Conservation (phyloP, 2,329 filamentous ascomycete genomes). For the Penicillium concentricum region DNA sequence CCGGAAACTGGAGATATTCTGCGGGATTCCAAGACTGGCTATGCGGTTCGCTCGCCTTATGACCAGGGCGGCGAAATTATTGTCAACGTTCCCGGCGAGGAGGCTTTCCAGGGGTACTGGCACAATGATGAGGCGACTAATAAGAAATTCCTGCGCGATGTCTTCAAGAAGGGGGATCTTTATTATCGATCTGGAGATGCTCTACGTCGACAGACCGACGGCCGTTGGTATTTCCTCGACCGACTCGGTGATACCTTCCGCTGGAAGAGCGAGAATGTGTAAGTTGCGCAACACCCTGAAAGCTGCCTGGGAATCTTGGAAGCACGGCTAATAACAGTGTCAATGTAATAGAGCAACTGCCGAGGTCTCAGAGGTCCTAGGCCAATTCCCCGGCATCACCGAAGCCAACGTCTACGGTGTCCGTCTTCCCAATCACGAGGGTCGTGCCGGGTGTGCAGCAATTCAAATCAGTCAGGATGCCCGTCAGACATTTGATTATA, state of each 20-base stretch:
- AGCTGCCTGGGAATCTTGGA: neutral
- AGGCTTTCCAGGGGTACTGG: slow-evolving; percentile 68
- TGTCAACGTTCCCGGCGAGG: slow-evolving; percentile 58
- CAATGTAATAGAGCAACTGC: slow-evolving; percentile 48
- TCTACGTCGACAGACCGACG: slow-evolving; percentile 60
- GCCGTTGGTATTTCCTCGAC: slow-evolving; percentile 69
- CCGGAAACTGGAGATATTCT: slow-evolving; percentile 65
- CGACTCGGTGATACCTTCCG: slow-evolving; percentile 71
- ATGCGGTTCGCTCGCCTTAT: slow-evolving; percentile 62
- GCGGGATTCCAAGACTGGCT: slow-evolving; percentile 66
- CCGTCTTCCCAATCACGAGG: slow-evolving; percentile 63
- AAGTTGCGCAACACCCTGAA: slow-evolving; percentile 6
- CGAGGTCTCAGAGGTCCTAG: slow-evolving; percentile 65
- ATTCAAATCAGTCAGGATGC: slow-evolving; percentile 55
- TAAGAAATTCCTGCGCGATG: slow-evolving; percentile 64
- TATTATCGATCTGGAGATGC: slow-evolving; percentile 71
- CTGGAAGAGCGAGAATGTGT: slow-evolving; percentile 71
- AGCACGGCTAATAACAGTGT: neutral
- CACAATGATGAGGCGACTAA: slow-evolving; percentile 65
- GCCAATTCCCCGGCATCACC: slow-evolving; percentile 56
- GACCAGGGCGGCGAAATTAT: slow-evolving; percentile 74
- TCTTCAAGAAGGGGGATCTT: slow-evolving; percentile 65
- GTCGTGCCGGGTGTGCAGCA: slow-evolving; percentile 63
- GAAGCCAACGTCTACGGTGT: slow-evolving; percentile 74
- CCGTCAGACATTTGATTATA: slow-evolving; percentile 57